A percentile compares a stretch with the other conserved stretches of the same genome.
These are phyloP conservation scores for Ettlia oleoabundans DNA, from an alignment of 139 green algal genomes.

Conservation along the genomic window DNA sequence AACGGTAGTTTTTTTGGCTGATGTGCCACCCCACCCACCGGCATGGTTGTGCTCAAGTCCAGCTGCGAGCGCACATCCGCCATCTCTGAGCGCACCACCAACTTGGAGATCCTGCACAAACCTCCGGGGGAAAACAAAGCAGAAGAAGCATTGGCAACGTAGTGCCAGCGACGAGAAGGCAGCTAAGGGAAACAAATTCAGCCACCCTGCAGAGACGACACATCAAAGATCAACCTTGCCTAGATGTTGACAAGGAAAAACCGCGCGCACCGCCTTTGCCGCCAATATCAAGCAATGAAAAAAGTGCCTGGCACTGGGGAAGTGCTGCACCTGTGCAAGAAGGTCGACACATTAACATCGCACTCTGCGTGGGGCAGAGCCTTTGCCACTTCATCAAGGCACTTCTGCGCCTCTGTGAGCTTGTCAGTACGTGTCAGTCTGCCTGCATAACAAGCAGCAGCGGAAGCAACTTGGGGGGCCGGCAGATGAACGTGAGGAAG, in stretches of 20 bases:
- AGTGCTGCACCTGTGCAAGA: conserved; percentile 13
- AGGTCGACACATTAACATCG: conserved; percentile 36
- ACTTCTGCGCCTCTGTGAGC: background rate
- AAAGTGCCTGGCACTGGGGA: background rate
- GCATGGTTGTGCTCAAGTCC: background rate
- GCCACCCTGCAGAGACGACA: no score
- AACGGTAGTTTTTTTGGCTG: background rate
- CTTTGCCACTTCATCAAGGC: background rate
- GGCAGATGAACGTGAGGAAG: no score
- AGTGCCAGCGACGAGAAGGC: no score
- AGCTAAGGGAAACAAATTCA: no score
- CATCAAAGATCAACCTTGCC: no score
- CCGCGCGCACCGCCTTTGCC: no score
- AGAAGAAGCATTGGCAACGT: no score
- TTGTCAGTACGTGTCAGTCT: background rate
- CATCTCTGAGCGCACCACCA: background rate
- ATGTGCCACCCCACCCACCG: background rate
- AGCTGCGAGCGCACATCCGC: background rate
- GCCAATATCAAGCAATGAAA: no score
- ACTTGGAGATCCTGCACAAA: background rate
- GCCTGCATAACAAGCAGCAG: conserved; percentile 8
- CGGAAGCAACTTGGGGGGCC: background rate
- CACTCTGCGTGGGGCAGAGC: background rate
- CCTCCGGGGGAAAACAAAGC: no score
- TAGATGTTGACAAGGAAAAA: no score